A percentile compares a stretch with the other conserved stretches of the same genome.
These are phyloP conservation scores for Zymoseptoria tritici DNA, from an alignment of 2,329 filamentous ascomycete species.

Conservation along the genomic window DNA sequence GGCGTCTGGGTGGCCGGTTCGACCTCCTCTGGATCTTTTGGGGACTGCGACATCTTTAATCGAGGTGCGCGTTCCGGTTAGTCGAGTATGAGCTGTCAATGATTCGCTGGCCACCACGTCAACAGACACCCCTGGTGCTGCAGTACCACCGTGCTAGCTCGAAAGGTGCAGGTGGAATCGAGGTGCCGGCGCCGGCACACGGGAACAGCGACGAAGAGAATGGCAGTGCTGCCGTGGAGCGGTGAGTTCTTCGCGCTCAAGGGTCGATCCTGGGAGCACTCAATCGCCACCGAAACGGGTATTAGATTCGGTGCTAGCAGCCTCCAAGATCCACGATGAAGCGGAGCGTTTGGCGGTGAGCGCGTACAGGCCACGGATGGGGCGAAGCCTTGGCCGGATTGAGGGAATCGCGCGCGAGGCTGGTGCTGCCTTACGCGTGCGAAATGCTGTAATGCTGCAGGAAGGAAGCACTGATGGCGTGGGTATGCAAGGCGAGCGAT, in stretches of 20 bases:
- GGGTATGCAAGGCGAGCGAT: not conserved
- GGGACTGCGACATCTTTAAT: conserved; percentile 90
- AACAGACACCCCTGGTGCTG: conserved; percentile 18
- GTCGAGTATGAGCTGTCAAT: conserved; percentile 26
- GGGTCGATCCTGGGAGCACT: conserved; percentile 8
- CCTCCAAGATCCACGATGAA: not conserved
- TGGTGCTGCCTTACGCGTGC: not conserved
- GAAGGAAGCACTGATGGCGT: not conserved
- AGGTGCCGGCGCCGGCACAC: conserved; percentile 18
- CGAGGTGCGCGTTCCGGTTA: conserved; percentile 15
- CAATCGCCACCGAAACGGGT: conserved; percentile 6
- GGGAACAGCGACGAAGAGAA: conserved; percentile 7
- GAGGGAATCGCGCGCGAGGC: not conserved
- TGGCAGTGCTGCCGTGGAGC: conserved; percentile 14
- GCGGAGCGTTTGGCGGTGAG: not conserved
- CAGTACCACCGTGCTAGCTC: conserved; percentile 17
- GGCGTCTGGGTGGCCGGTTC: conserved; percentile 69
- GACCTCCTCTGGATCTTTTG: conserved; percentile 79
- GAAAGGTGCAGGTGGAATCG: conserved; percentile 17
- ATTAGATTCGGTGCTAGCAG: not conserved
- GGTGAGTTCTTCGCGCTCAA: conserved; percentile 15
- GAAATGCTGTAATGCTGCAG: not conserved
- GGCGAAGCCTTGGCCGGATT: not conserved
- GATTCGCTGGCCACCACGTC: conserved; percentile 27
- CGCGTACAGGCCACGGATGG: conserved; percentile 2